Conservation (phyloP, 2,329 filamentous ascomycete genomes). For the Diaporthe vaccinii region DNA sequence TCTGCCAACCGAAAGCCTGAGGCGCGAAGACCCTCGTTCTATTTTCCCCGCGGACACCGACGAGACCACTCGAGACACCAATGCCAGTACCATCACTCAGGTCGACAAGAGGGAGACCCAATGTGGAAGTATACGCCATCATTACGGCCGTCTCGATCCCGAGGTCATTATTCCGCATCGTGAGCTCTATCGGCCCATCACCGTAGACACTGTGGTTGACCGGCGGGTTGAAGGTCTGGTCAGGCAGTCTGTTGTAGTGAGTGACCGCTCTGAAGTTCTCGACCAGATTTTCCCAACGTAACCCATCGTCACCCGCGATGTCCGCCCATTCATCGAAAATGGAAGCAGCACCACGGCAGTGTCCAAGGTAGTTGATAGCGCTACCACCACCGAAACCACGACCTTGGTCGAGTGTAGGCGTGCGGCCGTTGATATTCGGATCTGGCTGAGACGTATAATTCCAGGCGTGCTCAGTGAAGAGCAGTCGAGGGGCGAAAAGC, state of each 20-base stretch:
- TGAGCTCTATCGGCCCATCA: not conserved
- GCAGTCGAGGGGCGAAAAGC: not conserved
- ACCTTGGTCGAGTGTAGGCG: not conserved
- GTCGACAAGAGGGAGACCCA: not conserved
- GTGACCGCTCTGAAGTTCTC: slow-evolving; percentile 4
- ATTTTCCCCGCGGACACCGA: not conserved
- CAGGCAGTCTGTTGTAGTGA: not conserved
- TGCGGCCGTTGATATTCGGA: slow-evolving; percentile 4
- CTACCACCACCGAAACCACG: slow-evolving; percentile 4
- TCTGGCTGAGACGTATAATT: slow-evolving; percentile 11
- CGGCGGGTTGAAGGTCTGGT: slow-evolving; percentile 3
- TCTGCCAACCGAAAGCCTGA: slow-evolving; percentile 17
- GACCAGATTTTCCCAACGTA: not conserved
- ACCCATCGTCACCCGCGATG: not conserved
- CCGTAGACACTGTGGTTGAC: not conserved
- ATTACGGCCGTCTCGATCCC: slow-evolving; percentile 1
- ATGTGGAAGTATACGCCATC: not conserved
- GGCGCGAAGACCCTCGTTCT: not conserved
- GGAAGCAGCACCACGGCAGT: slow-evolving; percentile 1
- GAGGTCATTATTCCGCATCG: slow-evolving; percentile 3
- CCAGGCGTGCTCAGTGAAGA: slow-evolving; percentile 11
- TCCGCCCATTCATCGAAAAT: slow-evolving; percentile 12
- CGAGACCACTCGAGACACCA: not conserved
- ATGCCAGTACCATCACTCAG: not conserved
- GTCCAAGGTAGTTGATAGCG: not conserved